Conservation (phyloP, 768 basidiomycete genomes). For the Agaricus blazei region DNA sequence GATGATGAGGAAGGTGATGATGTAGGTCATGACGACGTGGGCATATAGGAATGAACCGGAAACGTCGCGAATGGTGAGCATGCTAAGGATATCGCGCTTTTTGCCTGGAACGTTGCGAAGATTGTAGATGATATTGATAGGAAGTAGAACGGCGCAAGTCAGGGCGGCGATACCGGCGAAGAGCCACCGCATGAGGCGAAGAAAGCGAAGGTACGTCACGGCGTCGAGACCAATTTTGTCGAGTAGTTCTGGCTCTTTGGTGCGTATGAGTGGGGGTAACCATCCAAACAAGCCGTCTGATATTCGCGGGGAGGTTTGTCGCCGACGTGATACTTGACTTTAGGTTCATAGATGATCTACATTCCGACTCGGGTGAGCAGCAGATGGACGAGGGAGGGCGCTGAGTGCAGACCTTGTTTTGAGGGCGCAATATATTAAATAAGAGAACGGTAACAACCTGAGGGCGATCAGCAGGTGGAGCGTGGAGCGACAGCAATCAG, state of each 20-base stretch:
- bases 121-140: slow-evolving; percentile 85
- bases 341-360: slow-evolving; percentile 88
- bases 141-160: slow-evolving; percentile 71
- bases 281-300: slow-evolving; percentile 83
- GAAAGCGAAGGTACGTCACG: slow-evolving; percentile 87
- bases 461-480: slow-evolving; percentile 1
- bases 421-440: slow-evolving; percentile 84
- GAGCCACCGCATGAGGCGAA: slow-evolving; percentile 74
- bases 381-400: not conserved
- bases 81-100: slow-evolving; percentile 60
- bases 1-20: slow-evolving; percentile 72
- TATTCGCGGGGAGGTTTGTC: slow-evolving; percentile 77
- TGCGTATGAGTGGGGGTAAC: slow-evolving; percentile 79
- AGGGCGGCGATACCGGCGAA: slow-evolving; percentile 62
- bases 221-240: slow-evolving; percentile 91
- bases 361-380: not conserved
- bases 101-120: slow-evolving; percentile 50
- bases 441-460: slow-evolving; percentile 63
- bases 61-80: slow-evolving; percentile 86
- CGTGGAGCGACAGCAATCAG: not conserved
- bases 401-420: slow-evolving; percentile 61
- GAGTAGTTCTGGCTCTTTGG: slow-evolving; percentile 85
- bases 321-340: slow-evolving; percentile 84
- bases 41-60: slow-evolving; percentile 68
- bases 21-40: slow-evolving; percentile 79